These are phyloP conservation scores for Cordyceps cicadae DNA, from an alignment of 2,329 filamentous ascomycete genomes.

Conservation along the genomic window DNA sequence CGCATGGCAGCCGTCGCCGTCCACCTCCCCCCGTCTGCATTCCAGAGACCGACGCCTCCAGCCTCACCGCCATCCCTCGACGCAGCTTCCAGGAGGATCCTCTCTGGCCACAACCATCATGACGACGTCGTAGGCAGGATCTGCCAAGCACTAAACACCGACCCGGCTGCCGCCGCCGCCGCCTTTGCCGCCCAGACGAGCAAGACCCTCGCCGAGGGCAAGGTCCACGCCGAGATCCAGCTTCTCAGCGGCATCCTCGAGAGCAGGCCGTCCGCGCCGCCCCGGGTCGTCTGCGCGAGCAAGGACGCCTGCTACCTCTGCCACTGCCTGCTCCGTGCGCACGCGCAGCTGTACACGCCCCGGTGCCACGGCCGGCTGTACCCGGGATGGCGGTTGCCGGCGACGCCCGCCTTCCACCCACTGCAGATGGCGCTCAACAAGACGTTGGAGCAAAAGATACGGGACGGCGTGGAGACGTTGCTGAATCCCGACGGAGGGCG, in stretches of 20 bases:
- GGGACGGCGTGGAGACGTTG: not conserved
- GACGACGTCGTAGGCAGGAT: not conserved
- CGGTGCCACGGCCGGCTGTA: constrained; percentile 8
- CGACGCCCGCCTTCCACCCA: not conserved
- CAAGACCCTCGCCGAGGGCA: not conserved
- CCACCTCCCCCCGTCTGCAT: not conserved
- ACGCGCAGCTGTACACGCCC: not conserved
- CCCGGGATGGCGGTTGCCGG: not conserved
- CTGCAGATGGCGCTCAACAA: not conserved
- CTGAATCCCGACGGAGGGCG: not conserved
- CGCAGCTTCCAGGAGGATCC: not conserved
- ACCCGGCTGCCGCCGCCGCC: not conserved
- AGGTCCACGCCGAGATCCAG: constrained; percentile 7
- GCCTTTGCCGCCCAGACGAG: not conserved
- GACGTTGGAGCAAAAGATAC: not conserved
- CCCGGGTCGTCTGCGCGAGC: not conserved
- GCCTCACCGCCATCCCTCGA: not conserved
- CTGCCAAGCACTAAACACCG: not conserved
- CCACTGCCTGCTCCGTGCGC: not conserved
- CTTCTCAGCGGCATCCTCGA: not conserved
- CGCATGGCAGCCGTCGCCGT: not conserved
- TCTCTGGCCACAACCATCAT: not conserved
- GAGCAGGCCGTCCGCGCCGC: not conserved
- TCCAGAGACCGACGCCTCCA: not conserved
- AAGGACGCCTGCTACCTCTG: constrained; percentile 5